Conservation (phyloP, 2,329 filamentous ascomycete species). For the Penicillium sclerotigenum region DNA sequence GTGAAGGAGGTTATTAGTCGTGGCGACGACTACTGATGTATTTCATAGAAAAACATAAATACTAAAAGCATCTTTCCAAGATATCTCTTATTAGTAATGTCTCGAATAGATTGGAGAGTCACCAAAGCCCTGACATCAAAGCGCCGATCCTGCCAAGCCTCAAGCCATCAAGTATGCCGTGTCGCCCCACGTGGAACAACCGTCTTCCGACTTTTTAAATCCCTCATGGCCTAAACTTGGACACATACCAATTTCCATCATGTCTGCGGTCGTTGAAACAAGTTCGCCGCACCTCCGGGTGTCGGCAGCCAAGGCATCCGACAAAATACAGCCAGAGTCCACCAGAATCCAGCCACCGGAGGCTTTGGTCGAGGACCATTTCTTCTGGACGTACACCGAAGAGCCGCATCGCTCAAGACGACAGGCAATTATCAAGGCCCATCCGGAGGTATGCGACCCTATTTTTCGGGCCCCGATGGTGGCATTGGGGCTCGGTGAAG, state of each 20-base stretch:
- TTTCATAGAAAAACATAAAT: constrained; percentile 3
- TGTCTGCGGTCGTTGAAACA: constrained; percentile 32
- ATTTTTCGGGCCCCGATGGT: neutral
- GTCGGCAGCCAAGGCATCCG: constrained; percentile 29
- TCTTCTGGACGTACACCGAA: constrained; percentile 99
- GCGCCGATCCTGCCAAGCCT: constrained; percentile 18
- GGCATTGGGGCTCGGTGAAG: neutral
- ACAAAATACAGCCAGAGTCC: constrained; percentile 19
- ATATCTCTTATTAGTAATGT: constrained; percentile 3
- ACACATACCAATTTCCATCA: constrained; percentile 19
- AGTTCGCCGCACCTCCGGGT: constrained; percentile 35
- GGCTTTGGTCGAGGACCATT: constrained; percentile 54
- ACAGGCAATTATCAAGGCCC: constrained; percentile 94
- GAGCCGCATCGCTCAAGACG: constrained; percentile 90
- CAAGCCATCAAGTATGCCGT: constrained; percentile 17
- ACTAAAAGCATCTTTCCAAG: constrained; percentile 5
- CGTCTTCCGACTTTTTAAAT: constrained; percentile 26
- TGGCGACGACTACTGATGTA: constrained; percentile 72
- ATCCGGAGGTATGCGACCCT: constrained; percentile 70
- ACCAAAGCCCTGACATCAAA: neutral
- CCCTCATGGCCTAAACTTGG: constrained; percentile 7
- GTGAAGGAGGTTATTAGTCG: constrained; percentile 86
- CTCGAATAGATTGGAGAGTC: neutral
- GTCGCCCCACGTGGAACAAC: constrained; percentile 40
- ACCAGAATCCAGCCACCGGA: constrained; percentile 32